Conservation (phyloP, 192 early-diverging fungal genomes). For the Backusella parvicylindrica region DNA sequence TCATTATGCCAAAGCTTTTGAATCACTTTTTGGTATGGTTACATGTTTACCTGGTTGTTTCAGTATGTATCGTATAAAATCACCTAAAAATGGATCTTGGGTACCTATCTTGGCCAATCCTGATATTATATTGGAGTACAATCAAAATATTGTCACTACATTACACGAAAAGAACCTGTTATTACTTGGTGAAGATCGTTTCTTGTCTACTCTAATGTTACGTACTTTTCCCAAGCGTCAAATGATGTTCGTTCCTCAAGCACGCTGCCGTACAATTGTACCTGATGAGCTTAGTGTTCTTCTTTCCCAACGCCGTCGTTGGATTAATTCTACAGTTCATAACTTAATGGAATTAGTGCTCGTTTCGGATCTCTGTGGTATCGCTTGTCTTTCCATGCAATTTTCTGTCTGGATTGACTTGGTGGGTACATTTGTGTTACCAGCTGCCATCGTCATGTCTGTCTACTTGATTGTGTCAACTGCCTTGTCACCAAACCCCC, state of each 20-base stretch:
- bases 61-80: constrained; percentile 94
- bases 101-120: constrained; percentile 86
- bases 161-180: constrained; percentile 83
- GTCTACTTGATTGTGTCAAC: constrained; percentile 65
- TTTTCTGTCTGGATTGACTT: constrained; percentile 71
- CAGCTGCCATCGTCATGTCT: constrained; percentile 71
- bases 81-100: constrained; percentile 61
- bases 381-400: constrained; percentile 86
- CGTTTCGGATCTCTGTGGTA: constrained; percentile 84
- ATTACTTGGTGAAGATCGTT: constrained; percentile 84
- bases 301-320: constrained; percentile 84
- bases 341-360: constrained; percentile 82
- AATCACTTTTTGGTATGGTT: constrained; percentile 91
- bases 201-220: constrained; percentile 81
- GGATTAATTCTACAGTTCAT: constrained; percentile 95
- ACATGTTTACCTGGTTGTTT: constrained; percentile 97
- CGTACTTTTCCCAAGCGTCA: constrained; percentile 80
- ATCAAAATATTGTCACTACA: constrained; percentile 73
- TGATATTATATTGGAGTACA: constrained; percentile 77
- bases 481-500: constrained; percentile 13
- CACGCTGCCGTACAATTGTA: constrained; percentile 78
- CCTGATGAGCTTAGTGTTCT: constrained; percentile 81
- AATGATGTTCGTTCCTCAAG: constrained; percentile 82
- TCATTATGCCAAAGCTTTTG: constrained; percentile 92
- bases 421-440: constrained; percentile 70